Evolutionary conservation across 768 basidiomycete species (phyloP), one percentile per base, ranked within the genome.

Genomic region (Leccinum truebloodii): DNA sequence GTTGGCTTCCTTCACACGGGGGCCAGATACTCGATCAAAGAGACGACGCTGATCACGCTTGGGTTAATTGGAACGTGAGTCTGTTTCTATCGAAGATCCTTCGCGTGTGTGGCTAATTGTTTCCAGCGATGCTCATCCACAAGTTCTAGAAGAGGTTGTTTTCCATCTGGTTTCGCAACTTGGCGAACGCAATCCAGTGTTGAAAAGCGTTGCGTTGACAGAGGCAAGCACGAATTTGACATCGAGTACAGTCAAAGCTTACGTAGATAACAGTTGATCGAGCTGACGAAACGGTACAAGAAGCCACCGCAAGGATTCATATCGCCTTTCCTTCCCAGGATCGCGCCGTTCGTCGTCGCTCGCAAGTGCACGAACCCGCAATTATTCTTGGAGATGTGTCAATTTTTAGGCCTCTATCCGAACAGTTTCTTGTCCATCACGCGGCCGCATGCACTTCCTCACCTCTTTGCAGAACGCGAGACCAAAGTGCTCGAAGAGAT

Each of bases 261-360:
- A 65, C 37, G 37, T 57, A 49, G 46, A 56, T 46, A 16, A 32
- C 61, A 94, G 91, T 78, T 94, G 26, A 70, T 81, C 14, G 77
- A 78, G 1, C 68, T 92, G 18, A 80, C 86, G 24, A 86, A 81
- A 57, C 71, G 80, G 55, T 80, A 86, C 63, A 79, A 83, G 34
- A 89, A 89, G 69, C 73, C 78, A 0, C 81, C 86, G 0, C 91
- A 92, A 68, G 79, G 80, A 14, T 78, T 95, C 49, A 70, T 92
- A 14, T 80, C 83, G 7, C 93, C 92, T 2, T 87, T 88, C 70
- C 78, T 93, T 60, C 79, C 84, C 32, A 78, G 82, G 37, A 80
- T 95, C 44, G 85, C 88, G 1, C 82, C 86, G 1, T 86, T 85
- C 61, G 78, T 93, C 30, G 79, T 90, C 24, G 75, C 78, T 20